Evolutionary conservation across 1,284 basidiomycete genomes (phyloP).

Genomic region (Ganoderma leucocontextum): DNA sequence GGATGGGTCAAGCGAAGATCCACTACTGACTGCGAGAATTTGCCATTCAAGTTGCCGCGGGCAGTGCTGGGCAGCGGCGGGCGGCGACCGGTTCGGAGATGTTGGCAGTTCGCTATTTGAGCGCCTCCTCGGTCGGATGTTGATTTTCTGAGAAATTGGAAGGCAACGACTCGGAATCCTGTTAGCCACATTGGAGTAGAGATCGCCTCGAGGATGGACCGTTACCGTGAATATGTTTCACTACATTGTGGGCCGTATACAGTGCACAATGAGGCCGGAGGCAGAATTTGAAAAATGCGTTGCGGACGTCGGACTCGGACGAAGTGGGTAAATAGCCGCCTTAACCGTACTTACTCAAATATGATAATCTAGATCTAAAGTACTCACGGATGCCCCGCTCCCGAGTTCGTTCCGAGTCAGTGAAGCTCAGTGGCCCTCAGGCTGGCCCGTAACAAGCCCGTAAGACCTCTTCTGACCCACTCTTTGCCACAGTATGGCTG

Average conservation of each 20-base stretch:
- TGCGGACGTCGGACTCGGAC: too few species aligned
- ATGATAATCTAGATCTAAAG: too few species aligned
- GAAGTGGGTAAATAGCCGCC: neutral
- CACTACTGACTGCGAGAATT: neutral
- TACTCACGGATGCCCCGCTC: too few species aligned
- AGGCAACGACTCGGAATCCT: neutral
- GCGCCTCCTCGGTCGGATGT: constrained; percentile 1
- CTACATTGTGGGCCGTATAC: too few species aligned
- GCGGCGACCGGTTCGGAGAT: neutral
- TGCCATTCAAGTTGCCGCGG: neutral
- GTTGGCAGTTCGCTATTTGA: neutral
- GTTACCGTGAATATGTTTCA: neutral
- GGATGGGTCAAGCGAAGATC: neutral
- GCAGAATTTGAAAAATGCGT: neutral
- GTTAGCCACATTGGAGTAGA: neutral
- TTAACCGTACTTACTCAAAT: too few species aligned
- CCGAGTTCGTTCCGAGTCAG: too few species aligned
- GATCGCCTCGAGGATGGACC: neutral
- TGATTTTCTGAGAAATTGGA: constrained; percentile 1
- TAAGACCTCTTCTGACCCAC: too few species aligned
- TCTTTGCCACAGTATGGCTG: neutral
- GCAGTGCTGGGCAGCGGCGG: neutral
- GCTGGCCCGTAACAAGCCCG: too few species aligned
- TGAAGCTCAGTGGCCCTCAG: too few species aligned
- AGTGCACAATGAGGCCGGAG: too few species aligned